Base-by-base conservation (phyloP, 768 basidiomycete genomes). In the Lanmaoa pseudosensibilis region DNA sequence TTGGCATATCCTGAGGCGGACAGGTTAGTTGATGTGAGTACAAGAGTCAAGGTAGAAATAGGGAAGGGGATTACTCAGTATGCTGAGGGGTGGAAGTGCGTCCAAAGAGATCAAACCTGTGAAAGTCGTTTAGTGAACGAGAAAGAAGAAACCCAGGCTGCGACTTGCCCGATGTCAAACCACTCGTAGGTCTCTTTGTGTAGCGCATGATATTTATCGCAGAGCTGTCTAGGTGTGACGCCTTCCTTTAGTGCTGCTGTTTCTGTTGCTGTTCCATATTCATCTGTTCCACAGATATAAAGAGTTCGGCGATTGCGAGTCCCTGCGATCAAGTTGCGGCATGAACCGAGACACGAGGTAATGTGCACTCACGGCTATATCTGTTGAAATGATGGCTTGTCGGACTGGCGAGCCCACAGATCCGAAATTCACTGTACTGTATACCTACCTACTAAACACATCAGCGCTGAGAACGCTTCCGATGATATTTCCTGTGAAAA, bases 231-330 rank as follows among this genome's bases (percentile, higher is more conserved):
- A 0, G 94, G 90, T 12, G 90, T 85, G 38, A 94, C 71, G 0
- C 86, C 84, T 69, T 96, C 93, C 68, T 94, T 93, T 56, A 93
- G 72, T 4, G 97, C 96, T 72, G 97, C 95, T 3, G 95, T 98
- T 78, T 99, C 97, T 1, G 97, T 97, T 1, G 97, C 96, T 8
- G 97, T 99, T n/a, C 97, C 97, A 66, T 99, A 99, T 74, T 99
- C 97, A 69, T 99, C 97, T 5, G 97, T 98, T 27, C 97, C 97
- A 73, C 97, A 99, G 54, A 99, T 82, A 70, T 96, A 99, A 33
- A 98, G 79, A 0, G 94, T 96, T 43, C 87, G 85, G 64, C 89
- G 80, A 78, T 98, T 97, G 65, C 89, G 79, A 32, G 92, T 89
- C 34, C 85, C 71, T 72, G 48, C 1, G 13, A 58, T 41, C 40